These are phyloP conservation scores for Boeremia exigua DNA, from an alignment of 2,329 filamentous ascomycete species.

Conservation along the genomic window DNA sequence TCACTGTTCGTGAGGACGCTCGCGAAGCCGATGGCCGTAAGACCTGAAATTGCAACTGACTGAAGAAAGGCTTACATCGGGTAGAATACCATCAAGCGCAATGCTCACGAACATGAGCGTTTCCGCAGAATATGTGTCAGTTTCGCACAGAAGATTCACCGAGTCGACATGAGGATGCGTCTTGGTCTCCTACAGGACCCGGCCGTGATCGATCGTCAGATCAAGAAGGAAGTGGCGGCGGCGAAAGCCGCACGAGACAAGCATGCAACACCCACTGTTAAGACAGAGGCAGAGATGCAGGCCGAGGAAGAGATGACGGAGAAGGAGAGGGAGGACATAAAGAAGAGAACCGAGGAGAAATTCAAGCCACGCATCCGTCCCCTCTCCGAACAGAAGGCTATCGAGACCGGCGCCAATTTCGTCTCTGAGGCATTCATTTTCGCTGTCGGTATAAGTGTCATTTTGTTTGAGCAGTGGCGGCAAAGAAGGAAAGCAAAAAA, in stretches of 20 bases:
- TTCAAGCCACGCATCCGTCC: slow-evolving; percentile 64
- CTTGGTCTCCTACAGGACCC: slow-evolving; percentile 69
- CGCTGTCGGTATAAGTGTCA: slow-evolving; percentile 65
- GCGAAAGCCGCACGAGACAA: slow-evolving; percentile 61
- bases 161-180: slow-evolving; percentile 71
- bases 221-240: slow-evolving; percentile 60
- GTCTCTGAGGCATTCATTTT: slow-evolving; percentile 73
- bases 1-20: slow-evolving; percentile 69
- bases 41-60: slow-evolving; percentile 17
- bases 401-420: slow-evolving; percentile 73
- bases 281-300: slow-evolving; percentile 65
- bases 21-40: slow-evolving; percentile 71
- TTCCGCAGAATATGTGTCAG: slow-evolving; percentile 67
- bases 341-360: slow-evolving; percentile 50
- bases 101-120: slow-evolving; percentile 71
- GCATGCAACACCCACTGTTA: slow-evolving; percentile 63
- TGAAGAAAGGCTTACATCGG: neutral
- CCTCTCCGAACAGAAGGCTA: slow-evolving; percentile 70
- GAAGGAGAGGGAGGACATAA: slow-evolving; percentile 56
- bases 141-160: slow-evolving; percentile 69
- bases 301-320: slow-evolving; percentile 60
- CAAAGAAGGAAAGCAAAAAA: slow-evolving; percentile 66
- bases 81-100: slow-evolving; percentile 70
- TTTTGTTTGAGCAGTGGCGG: slow-evolving; percentile 68
- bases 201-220: slow-evolving; percentile 60